phyloP scores from a whole-genome alignment of 768 basidiomycete genomes.

The Tylopilus rubrobrunneus region DNA sequence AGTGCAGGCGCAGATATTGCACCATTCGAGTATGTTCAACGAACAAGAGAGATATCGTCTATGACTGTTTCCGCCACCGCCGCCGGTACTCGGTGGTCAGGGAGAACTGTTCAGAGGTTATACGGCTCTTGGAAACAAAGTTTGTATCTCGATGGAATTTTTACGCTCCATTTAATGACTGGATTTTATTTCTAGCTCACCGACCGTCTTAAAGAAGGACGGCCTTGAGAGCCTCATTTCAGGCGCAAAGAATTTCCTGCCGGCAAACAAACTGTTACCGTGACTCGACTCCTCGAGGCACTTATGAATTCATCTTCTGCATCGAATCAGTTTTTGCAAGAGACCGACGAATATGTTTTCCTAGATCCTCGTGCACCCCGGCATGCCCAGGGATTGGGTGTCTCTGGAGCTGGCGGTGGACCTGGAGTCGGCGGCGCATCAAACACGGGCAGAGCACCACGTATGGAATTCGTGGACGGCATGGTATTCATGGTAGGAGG shows the following conservation, averaged over 20 bases:
- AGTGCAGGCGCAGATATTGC: conserved; percentile 73
- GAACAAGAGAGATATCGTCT: conserved; percentile 84
- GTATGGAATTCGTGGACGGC: conserved; percentile 83
- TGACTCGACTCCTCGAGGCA: conserved; percentile 91
- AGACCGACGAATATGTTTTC: conserved; percentile 94
- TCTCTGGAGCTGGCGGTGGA: conserved; percentile 44
- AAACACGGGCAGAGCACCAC: conserved; percentile 38
- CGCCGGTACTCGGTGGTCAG: conserved; percentile 60
- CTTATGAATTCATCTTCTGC: conserved; percentile 96
- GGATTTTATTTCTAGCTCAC: conserved; percentile 59
- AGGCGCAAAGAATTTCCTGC: conserved; percentile 96
- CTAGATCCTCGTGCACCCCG: conserved; percentile 87
- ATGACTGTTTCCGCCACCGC: conserved; percentile 77
- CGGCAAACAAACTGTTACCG: conserved; percentile 88
- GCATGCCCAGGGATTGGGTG: conserved; percentile 44
- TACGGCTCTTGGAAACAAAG: conserved; percentile 85
- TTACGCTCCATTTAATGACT: neutral
- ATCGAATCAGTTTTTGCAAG: conserved; percentile 89
- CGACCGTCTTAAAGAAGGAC: conserved; percentile 87
- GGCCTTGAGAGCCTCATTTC: conserved; percentile 97
- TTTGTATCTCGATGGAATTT: conserved; percentile 34
- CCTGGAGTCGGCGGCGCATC: conserved; percentile 35
- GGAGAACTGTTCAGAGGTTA: conserved; percentile 94
- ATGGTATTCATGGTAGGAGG: conserved; percentile 96
- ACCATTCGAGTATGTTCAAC: conserved; percentile 90